These are phyloP conservation scores for Yamadazyma akitaensis DNA, from an alignment of 805 yeast species.

Conservation along the genomic window DNA sequence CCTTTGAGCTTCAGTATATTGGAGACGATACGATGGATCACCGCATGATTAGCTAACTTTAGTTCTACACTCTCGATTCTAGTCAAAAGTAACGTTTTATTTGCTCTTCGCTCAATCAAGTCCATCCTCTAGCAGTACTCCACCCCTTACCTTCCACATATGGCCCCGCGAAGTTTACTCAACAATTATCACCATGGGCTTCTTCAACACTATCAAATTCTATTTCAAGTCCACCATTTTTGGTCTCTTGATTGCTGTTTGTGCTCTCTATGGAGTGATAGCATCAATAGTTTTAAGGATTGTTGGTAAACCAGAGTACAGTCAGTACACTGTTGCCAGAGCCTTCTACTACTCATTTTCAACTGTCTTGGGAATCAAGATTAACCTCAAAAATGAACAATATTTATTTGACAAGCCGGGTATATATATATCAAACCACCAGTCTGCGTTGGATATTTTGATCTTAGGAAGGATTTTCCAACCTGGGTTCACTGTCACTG, in stretches of 20 bases:
- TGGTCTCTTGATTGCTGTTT: slow-evolving; percentile 48
- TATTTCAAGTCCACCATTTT: slow-evolving; percentile 55
- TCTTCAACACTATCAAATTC: slow-evolving; percentile 25
- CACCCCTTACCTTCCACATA: not conserved
- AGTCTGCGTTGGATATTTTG: slow-evolving; percentile 80
- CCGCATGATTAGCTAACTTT: too few relatives aligned
- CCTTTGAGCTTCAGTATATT: too few relatives aligned
- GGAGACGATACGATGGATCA: too few relatives aligned
- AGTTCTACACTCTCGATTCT: too few relatives aligned
- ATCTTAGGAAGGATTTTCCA: slow-evolving; percentile 84
- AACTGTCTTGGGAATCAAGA: slow-evolving; percentile 61
- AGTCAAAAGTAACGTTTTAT: too few relatives aligned
- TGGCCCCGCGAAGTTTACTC: not conserved
- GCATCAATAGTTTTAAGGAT: slow-evolving; percentile 67
- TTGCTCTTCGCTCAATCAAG: not conserved
- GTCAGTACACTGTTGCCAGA: slow-evolving; percentile 89
- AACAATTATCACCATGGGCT: not conserved
- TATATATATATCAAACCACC: slow-evolving; percentile 83
- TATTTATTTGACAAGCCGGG: slow-evolving; percentile 62
- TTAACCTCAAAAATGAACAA: slow-evolving; percentile 66
- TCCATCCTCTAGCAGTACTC: not conserved
- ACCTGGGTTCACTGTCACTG: slow-evolving; percentile 85
- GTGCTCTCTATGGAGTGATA: slow-evolving; percentile 74
- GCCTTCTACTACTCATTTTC: slow-evolving; percentile 67
- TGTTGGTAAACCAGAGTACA: slow-evolving; percentile 70